Evolutionary conservation across 1,284 basidiomycete species (phyloP).

Genomic region (Pascua guehoae): DNA sequence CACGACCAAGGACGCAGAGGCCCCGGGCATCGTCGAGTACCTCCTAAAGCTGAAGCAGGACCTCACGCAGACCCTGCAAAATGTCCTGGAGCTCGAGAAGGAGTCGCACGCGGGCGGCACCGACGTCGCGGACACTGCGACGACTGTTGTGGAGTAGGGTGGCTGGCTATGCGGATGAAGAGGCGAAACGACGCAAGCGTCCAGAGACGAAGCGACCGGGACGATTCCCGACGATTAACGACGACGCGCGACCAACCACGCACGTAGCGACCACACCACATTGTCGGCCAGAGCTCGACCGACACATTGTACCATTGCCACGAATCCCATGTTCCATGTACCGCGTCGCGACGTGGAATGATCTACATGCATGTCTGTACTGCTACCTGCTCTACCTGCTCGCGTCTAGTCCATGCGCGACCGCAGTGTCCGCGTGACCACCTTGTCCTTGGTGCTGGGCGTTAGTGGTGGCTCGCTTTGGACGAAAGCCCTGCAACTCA

Average conservation of each 20-base stretch:
- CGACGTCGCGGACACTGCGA: neutral
- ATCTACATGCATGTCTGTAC: constrained; percentile 19
- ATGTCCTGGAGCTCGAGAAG: neutral
- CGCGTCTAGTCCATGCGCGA: constrained; percentile 76
- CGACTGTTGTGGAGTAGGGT: neutral
- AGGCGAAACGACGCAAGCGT: too few species aligned
- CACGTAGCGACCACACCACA: too few species aligned
- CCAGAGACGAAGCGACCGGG: too few species aligned
- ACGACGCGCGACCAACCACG: too few species aligned
- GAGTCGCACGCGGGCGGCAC: neutral
- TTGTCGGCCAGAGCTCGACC: too few species aligned
- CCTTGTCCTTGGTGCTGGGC: constrained; percentile 74
- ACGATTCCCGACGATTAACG: too few species aligned
- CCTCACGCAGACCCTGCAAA: constrained; percentile 3
- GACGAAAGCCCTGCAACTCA: constrained; percentile 53
- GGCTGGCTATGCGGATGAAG: neutral
- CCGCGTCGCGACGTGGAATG: neutral
- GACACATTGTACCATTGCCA: too few species aligned
- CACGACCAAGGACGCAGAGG: constrained; percentile 2
- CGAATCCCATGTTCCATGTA: too few species aligned
- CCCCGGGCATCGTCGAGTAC: constrained; percentile 1
- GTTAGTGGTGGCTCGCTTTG: constrained; percentile 10
- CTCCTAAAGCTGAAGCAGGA: constrained; percentile 5
- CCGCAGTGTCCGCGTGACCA: constrained; percentile 79
- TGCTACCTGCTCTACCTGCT: constrained; percentile 1